Percentiles rank a stretch among this genome's conserved stretches.
Conservation (phyloP, 2,329 filamentous ascomycete species). For the Epichloe hybrida region DNA sequence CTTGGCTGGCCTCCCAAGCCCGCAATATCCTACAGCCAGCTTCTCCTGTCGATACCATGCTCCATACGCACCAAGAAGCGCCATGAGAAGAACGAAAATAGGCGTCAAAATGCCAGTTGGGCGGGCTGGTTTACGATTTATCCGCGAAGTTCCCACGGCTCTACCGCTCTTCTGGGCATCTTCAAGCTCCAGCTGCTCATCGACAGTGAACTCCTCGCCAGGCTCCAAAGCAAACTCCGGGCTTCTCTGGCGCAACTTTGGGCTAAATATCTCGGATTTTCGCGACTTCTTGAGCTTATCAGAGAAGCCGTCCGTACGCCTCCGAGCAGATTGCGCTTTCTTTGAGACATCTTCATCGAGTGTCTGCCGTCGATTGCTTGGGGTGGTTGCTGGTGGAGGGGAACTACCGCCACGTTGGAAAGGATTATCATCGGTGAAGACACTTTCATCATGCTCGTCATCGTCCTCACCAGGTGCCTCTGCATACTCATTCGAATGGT, state of each 20-base stretch:
- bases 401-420: slow-evolving; percentile 73
- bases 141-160: slow-evolving; percentile 27
- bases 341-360: slow-evolving; percentile 27
- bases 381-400: slow-evolving; percentile 37
- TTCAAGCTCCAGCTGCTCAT: slow-evolving; percentile 70
- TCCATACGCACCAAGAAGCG: slow-evolving; percentile 57
- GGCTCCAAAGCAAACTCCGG: slow-evolving; percentile 39
- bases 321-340: slow-evolving; percentile 30
- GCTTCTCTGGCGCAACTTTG: slow-evolving; percentile 21
- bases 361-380: slow-evolving; percentile 37
- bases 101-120: slow-evolving; percentile 46
- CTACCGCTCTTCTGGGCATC: slow-evolving; percentile 48
- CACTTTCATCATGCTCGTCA: slow-evolving; percentile 37
- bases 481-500: slow-evolving; percentile 43
- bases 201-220: slow-evolving; percentile 88
- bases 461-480: background rate
- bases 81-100: slow-evolving; percentile 56
- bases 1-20: slow-evolving; percentile 54
- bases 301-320: slow-evolving; percentile 25
- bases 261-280: slow-evolving; percentile 42
- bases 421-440: slow-evolving; percentile 82
- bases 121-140: slow-evolving; percentile 23
- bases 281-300: slow-evolving; percentile 27
- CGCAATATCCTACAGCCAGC: slow-evolving; percentile 89
- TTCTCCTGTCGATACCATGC: slow-evolving; percentile 91